Evolutionary conservation across 495 filamentous ascomycete genomes (phyloP).

Genomic region (Podospora tetraspora): DNA sequence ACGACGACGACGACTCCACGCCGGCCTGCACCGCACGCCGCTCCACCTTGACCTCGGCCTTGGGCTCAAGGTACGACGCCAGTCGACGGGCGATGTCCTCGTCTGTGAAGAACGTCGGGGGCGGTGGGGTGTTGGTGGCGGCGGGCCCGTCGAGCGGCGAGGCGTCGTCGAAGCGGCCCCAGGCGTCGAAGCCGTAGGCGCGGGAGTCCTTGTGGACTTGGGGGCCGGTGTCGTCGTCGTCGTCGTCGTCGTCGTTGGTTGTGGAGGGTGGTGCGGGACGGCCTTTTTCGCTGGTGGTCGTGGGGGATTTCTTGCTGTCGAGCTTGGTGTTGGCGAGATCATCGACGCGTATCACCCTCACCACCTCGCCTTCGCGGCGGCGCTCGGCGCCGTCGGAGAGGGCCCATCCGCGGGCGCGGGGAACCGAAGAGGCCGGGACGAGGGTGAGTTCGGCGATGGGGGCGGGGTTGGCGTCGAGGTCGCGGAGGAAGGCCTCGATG

Average conservation of each 20-base stretch:
- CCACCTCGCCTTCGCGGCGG: conserved; percentile 33
- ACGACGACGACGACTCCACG: conserved; percentile 14
- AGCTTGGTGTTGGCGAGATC: not conserved
- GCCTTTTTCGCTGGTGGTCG: not conserved
- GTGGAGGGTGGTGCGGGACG: not conserved
- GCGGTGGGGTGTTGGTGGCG: not conserved
- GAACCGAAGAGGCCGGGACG: conserved; percentile 30
- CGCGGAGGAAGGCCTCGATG: conserved; percentile 36
- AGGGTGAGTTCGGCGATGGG: conserved; percentile 34
- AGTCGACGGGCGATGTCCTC: conserved; percentile 44
- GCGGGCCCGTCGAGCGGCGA: not conserved
- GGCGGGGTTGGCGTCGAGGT: conserved; percentile 21
- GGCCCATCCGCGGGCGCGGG: conserved; percentile 24
- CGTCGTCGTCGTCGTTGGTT: not conserved
- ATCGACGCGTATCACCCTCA: conserved; percentile 29
- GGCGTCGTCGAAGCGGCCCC: conserved; percentile 35
- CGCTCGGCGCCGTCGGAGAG: conserved; percentile 35
- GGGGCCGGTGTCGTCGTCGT: conserved; percentile 13
- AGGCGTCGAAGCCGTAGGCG: conserved; percentile 32
- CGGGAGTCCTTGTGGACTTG: not conserved
- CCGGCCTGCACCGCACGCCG: conserved; percentile 24
- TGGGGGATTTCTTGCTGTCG: not conserved
- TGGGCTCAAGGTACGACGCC: conserved; percentile 41
- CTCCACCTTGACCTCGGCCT: conserved; percentile 21
- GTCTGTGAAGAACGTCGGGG: conserved; percentile 39